These are phyloP conservation scores for Colletotrichum gloeosporioides DNA, from an alignment of 2,329 filamentous ascomycete genomes.

Conservation along the genomic window DNA sequence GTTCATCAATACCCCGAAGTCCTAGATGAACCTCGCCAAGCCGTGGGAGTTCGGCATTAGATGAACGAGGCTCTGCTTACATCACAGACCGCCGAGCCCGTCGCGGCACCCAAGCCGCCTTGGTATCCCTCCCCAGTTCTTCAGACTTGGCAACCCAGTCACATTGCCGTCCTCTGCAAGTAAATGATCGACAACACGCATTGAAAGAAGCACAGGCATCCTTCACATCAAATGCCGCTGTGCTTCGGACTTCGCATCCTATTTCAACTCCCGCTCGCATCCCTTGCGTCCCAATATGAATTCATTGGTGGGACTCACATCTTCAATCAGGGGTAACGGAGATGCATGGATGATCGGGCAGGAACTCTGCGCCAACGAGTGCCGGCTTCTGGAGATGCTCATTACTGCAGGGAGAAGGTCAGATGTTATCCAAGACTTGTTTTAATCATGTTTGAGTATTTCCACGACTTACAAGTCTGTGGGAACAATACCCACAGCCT, in stretches of 20 bases:
- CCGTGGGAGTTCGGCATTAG: not conserved
- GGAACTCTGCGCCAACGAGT: not conserved
- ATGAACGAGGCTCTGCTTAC: not conserved
- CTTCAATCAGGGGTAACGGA: not conserved
- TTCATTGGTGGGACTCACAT: not conserved
- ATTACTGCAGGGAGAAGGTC: not conserved
- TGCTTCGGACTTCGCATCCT: not conserved
- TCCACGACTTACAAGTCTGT: not conserved
- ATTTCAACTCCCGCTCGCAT: not conserved
- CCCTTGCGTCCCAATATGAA: not conserved
- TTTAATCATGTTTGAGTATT: not conserved
- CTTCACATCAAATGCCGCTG: not conserved
- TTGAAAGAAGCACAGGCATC: not conserved
- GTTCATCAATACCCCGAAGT: not conserved
- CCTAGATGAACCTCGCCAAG: accelerated
- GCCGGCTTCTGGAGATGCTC: too few relatives aligned
- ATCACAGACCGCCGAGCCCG: not conserved
- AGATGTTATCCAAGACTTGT: too few relatives aligned
- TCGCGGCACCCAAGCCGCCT: not conserved
- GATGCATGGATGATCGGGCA: not conserved
- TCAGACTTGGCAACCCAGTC: not conserved
- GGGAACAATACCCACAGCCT: not conserved
- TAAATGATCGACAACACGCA: not conserved
- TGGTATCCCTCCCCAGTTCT: not conserved
- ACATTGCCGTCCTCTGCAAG: not conserved